Evolutionary conservation across 495 filamentous ascomycete species (phyloP).

Genomic region (Neurospora terricola): DNA sequence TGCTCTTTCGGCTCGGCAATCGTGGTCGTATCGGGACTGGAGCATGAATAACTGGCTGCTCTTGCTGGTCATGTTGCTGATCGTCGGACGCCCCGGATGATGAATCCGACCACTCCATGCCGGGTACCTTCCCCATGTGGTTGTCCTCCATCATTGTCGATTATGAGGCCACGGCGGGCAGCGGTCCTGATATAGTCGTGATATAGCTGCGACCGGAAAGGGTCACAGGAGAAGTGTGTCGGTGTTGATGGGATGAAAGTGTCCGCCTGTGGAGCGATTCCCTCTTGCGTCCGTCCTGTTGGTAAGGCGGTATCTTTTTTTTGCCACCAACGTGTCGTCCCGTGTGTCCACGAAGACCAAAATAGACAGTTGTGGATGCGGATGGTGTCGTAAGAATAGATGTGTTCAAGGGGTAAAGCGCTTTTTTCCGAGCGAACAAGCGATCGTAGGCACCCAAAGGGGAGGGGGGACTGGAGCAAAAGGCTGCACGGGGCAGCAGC

Average conservation of each 20-base stretch:
- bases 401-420: neutral
- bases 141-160: constrained; percentile 17
- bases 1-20: constrained; percentile 56
- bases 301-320: neutral
- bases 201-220: neutral
- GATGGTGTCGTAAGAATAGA: neutral
- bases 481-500: neutral
- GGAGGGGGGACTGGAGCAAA: neutral
- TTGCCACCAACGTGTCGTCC: neutral
- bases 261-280: neutral
- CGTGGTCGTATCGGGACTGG: constrained; percentile 41
- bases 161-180: neutral
- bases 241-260: neutral
- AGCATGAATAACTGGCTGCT: constrained; percentile 24
- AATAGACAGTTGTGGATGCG: neutral
- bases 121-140: constrained; percentile 2
- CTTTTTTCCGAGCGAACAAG: neutral
- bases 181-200: neutral
- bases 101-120: constrained; percentile 26
- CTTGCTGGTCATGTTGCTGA: constrained; percentile 9
- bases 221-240: neutral
- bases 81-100: constrained; percentile 30
- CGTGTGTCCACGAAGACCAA: neutral
- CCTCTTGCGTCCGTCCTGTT: neutral
- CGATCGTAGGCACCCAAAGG: neutral